These are phyloP conservation scores for Rhodamnia rubescens DNA, from an alignment of 345 rosid genomes.

Conservation along the genomic window DNA sequence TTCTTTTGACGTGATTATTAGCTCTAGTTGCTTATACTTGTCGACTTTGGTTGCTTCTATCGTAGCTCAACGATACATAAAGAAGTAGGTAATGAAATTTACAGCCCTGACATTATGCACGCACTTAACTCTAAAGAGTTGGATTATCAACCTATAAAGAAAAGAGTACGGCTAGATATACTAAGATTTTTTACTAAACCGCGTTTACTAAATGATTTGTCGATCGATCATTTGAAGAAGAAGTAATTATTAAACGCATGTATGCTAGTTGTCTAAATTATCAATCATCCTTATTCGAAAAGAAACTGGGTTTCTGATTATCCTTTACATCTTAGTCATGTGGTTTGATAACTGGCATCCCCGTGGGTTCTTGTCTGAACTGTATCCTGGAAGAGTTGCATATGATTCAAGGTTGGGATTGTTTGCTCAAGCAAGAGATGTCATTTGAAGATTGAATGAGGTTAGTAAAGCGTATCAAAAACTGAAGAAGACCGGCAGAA, in stretches of 20 bases:
- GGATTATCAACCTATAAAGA: background rate
- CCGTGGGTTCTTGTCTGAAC: background rate
- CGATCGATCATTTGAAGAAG: background rate
- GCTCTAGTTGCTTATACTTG: background rate
- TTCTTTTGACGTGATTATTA: background rate
- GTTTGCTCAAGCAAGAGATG: background rate
- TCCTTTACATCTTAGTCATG: background rate
- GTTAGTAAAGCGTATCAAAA: background rate
- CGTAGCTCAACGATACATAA: background rate
- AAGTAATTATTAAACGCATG: background rate
- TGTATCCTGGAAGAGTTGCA: background rate
- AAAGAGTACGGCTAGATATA: background rate
- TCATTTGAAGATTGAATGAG: background rate
- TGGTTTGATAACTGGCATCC: background rate
- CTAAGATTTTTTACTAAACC: background rate
- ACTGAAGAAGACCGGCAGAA: too few relatives aligned
- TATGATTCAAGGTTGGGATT: background rate
- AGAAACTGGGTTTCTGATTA: background rate
- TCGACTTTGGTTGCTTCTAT: background rate
- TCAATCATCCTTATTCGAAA: background rate
- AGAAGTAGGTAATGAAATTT: background rate
- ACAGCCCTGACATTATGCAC: background rate
- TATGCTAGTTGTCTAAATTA: background rate
- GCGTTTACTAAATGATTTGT: background rate
- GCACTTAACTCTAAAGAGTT: background rate